Base-by-base conservation (phyloP, 2,329 filamentous ascomycete genomes). In the Neonectria faginata region DNA sequence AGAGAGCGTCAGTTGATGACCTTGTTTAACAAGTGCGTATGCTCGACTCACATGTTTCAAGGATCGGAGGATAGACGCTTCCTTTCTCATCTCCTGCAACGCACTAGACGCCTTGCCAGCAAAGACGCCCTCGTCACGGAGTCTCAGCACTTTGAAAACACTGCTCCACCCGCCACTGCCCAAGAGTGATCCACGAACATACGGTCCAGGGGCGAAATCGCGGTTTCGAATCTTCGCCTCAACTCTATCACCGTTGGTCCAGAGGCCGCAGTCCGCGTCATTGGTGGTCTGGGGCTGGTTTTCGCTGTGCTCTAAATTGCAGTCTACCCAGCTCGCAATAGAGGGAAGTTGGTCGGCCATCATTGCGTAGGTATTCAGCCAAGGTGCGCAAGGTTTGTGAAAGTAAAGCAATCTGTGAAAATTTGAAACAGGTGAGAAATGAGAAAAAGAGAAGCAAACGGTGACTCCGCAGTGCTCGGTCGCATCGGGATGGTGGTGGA, bases 131-230 rank as follows among this genome's bases (percentile, higher is more conserved):
- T 74, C 69, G 29, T 76, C 75, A 5, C 50, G 47, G 10, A 66
- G 45, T 7, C 75, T 64, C 6, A 62, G 62, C 14, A 76, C 70
- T 53, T 78, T 79, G 59, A 73, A 73, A 10, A 78, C 77, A 1
- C 41, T 58, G 12, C 71, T 71, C 62, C 67, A 74, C 11, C 74
- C 76, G 14, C 77, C 76, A 12, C 50, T 60, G 3, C 77, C 77
- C 0, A 79, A 47, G 2, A 65, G 44, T 3, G 22, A 48, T 14
- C 76, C 77, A 3, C 70, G 66, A 0, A 60, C n/a, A 33, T 78
- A 78, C 5, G 65, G 70, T 1, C 68, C 66, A 1, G 54, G 39
- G 8, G 67, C 61, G 16, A 72, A 63, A 2, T 53, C 47, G 7
- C 57, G 61, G 7, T 70, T 64, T 16, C 66, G 52, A 12, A 66